Base-by-base conservation (phyloP, 1,139 yeast genomes). In the Insectozyma bohioensis region DNA sequence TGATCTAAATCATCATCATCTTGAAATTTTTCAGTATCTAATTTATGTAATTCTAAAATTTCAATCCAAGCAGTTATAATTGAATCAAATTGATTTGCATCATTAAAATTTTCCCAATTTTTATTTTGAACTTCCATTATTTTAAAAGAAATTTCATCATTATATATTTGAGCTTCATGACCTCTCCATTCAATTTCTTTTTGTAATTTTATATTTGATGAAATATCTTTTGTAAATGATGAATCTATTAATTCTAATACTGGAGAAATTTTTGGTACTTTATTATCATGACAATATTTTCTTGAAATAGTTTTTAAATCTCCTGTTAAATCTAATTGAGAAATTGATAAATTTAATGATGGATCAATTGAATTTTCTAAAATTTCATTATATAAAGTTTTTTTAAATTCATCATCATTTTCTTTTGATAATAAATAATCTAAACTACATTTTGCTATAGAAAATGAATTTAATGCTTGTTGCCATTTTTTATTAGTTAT, bases 141-240 rank as follows among this genome's bases (percentile, higher is more conserved):
- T 18, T 72, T 68, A 47, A 74, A 73, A 0, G 94, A 85, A 28
- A 87, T 67, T 42, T 86, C 92, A 31, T 85, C 84, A 45, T 85
- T 85, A 43, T 69, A 65, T 20, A 90, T 67, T 6, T 51, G 51
- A 1, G 96, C 95, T n/a, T 66, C 62, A 56, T 85, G 87, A 26
- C 72, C 64, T 52, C 94, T 72, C 96, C 96, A 90, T 22, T 62
- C 51, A 28, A 88, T 65, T 10, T 60, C 47, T 20, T 54, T 53
- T 30, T 61, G 53, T 33, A 67, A 50, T 20, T 58, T 48, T 9
- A 52, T 55, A 3, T 56, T 43, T 4, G 55, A 42, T 1, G 63
- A 40, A 22, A 63, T 46, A 38, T 63, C 65, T 4, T 65, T 58
- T 12, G 77, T 64, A 44, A 68, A 67, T 3, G 65, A 45, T 2